Evolutionary conservation across 192 early-diverging fungal species (phyloP).

Genomic region (Phycomyces blakesleeanus): DNA sequence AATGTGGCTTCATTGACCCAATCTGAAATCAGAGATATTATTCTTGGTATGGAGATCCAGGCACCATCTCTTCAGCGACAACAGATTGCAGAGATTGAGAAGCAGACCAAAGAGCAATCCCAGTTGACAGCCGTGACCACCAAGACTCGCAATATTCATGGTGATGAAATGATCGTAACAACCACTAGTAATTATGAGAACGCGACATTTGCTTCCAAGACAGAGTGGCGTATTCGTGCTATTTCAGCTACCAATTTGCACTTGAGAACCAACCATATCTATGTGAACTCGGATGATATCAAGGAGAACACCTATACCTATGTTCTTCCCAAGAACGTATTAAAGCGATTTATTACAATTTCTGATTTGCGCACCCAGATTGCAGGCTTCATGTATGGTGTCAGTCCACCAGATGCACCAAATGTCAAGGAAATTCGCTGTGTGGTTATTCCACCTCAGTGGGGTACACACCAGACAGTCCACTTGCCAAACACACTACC

Average conservation of each 20-base stretch:
- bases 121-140: slow-evolving; percentile 95
- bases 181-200: slow-evolving; percentile 97
- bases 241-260: slow-evolving; percentile 95
- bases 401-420: slow-evolving; percentile 81
- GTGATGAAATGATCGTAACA: slow-evolving; percentile 97
- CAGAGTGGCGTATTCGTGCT: slow-evolving; percentile 98
- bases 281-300: slow-evolving; percentile 94
- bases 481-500: slow-evolving; percentile 86
- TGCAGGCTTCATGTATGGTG: slow-evolving; percentile 92
- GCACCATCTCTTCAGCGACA: slow-evolving; percentile 95
- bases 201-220: slow-evolving; percentile 96
- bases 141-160: slow-evolving; percentile 94
- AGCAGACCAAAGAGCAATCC: slow-evolving; percentile 88
- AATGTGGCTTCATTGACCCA: slow-evolving; percentile 94
- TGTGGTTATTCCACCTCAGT: slow-evolving; percentile 96
- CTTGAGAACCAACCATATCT: slow-evolving; percentile 93
- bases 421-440: slow-evolving; percentile 95
- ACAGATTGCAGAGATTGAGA: slow-evolving; percentile 97
- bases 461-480: slow-evolving; percentile 94
- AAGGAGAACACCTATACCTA: slow-evolving; percentile 89
- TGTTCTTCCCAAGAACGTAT: slow-evolving; percentile 95
- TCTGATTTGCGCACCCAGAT: slow-evolving; percentile 95
- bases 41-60: slow-evolving; percentile 98
- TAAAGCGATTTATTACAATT: slow-evolving; percentile 94
- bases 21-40: slow-evolving; percentile 97